Evolutionary conservation across 2,329 filamentous ascomycete genomes (phyloP).

Genomic region (Calonectria crousiana): DNA sequence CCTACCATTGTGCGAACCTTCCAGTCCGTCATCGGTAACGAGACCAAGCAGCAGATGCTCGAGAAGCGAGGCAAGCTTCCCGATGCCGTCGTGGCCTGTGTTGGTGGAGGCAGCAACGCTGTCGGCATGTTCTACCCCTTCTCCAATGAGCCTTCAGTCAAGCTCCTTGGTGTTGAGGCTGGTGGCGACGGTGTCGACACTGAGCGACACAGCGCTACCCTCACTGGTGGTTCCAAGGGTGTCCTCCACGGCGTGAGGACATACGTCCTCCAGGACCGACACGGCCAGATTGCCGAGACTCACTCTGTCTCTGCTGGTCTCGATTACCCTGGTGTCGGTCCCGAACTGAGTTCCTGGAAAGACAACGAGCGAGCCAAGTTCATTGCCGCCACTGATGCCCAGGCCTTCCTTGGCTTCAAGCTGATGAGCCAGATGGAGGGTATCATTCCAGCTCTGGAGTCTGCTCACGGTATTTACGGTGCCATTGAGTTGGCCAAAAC

Average conservation of each 20-base stretch:
- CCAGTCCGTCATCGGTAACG: constrained; percentile 94
- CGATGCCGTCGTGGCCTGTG: constrained; percentile 95
- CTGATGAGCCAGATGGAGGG: constrained; percentile 90
- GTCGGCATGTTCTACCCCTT: constrained; percentile 99
- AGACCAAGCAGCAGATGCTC: constrained; percentile 93
- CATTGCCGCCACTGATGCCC: constrained; percentile 89
- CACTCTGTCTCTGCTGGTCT: constrained; percentile 97
- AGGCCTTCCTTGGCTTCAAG: constrained; percentile 90
- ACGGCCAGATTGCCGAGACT: constrained; percentile 94
- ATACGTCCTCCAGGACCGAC: constrained; percentile 91
- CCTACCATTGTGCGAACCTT: constrained; percentile 97
- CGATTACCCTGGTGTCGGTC: constrained; percentile 96
- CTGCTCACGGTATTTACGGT: constrained; percentile 91
- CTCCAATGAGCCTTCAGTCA: constrained; percentile 84
- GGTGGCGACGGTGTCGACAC: constrained; percentile 95
- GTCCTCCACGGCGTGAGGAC: constrained; percentile 96
- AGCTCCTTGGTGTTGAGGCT: constrained; percentile 93
- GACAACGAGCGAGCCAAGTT: constrained; percentile 88
- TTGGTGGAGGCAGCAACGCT: constrained; percentile 95
- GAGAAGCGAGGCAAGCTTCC: constrained; percentile 88
- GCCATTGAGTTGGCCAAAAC: constrained; percentile 92
- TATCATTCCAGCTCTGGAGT: constrained; percentile 96
- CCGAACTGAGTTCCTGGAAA: constrained; percentile 94
- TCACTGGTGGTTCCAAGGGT: constrained; percentile 88
- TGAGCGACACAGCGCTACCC: constrained; percentile 84